Base-by-base conservation (phyloP, 2,329 filamentous ascomycete species). In the Xylariales sp. region DNA sequence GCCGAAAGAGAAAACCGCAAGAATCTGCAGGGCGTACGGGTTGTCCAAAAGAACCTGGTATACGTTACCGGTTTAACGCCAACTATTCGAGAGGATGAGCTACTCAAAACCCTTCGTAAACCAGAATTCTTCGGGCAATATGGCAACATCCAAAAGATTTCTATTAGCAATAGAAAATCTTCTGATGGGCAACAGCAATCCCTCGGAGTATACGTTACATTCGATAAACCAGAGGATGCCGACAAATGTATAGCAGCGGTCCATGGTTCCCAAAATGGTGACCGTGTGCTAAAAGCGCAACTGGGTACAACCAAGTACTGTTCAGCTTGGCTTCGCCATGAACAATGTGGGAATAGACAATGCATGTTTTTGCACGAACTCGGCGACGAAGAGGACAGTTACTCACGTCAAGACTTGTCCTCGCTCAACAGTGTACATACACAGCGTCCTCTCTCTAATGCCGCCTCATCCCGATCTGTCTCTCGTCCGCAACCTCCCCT, bases 361-460 rank as follows among this genome's bases (percentile, higher is more conserved):
- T 99, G 96, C 83, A 99, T 97, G 89, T 99, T 99, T 80, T 82
- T 99, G 58, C 96, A 99, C 77, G 97, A 99, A 80, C 92, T 96
- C 46, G 97, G 96, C n/a, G 96, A 99, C 77, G 96, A 97, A 74
- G 95, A 96, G 73, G 95, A 98, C 76, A 97, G 94, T 81, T 98
- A 97, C 78, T 97, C 93, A 8, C 89, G 96, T 55, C 94, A 97
- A 78, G 95, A 97, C 79, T 82, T 98, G 45, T 98, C 95, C 0
- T 97, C 94, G 18, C 93, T 97, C 85, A 98, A 97, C 75, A 95
- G 93, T 68, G 90, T 94, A 64, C 92, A 91, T 69, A 94, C 92
- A 1, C 93, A 93, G 74, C 88, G 91, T 43, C 89, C 90, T 1
- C 82, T 92, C 58, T 82, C 84, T 3, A 81, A 81, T 59, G 82